phyloP scores from a whole-genome alignment of 1,139 yeast genomes.

The Geotrichum macrosporum region DNA sequence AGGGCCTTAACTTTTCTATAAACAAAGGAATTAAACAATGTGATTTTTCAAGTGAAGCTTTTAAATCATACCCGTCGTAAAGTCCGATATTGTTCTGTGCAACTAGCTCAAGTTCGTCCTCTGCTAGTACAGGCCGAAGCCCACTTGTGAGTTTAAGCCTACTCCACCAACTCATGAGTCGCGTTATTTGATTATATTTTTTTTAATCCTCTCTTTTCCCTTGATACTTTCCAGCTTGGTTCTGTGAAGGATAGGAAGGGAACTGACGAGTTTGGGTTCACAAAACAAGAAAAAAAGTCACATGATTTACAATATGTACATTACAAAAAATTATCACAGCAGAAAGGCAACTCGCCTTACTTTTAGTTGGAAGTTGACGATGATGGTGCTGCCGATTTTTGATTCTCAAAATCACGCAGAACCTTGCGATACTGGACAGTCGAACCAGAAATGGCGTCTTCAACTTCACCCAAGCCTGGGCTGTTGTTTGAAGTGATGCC shows the following conservation, averaged over 20 bases:
- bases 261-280: too few relatives aligned
- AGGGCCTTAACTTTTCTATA: constrained; percentile 57
- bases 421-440: constrained; percentile 13
- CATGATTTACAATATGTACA: too few relatives aligned
- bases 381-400: constrained; percentile 3
- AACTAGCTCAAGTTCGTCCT: constrained; percentile 43
- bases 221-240: too few relatives aligned
- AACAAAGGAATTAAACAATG: too few relatives aligned
- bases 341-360: too few relatives aligned
- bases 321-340: neutral
- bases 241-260: too few relatives aligned
- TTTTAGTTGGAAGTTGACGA: too few relatives aligned
- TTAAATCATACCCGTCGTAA: constrained; percentile 37
- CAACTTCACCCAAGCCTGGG: constrained; percentile 49
- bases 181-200: too few relatives aligned
- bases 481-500: constrained; percentile 40
- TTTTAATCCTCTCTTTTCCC: too few relatives aligned
- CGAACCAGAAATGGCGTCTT: constrained; percentile 41
- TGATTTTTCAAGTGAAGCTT: too few relatives aligned
- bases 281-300: too few relatives aligned
- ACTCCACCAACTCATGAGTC: constrained; percentile 38
- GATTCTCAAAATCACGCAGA: constrained; percentile 7
- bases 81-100: constrained; percentile 37
- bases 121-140: constrained; percentile 45
- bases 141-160: constrained; percentile 46